These are phyloP conservation scores for Fusarium sp. DNA, from an alignment of 2,329 filamentous ascomycete genomes.

Conservation along the genomic window DNA sequence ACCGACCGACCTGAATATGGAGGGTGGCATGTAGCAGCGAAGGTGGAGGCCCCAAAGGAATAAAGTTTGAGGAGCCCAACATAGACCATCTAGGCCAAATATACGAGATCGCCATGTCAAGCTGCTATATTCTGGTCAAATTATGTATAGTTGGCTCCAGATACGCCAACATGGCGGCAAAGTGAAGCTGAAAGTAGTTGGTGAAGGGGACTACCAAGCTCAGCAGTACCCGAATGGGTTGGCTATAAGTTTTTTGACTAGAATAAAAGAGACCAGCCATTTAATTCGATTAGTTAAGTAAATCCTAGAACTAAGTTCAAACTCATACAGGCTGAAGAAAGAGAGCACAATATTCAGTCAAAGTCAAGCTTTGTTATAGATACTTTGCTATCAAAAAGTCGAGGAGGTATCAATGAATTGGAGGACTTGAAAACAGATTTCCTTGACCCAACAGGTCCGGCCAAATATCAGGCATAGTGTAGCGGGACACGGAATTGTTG, in stretches of 20 bases:
- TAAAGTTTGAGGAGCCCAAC: not conserved
- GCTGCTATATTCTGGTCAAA: fast-evolving
- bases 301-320: too few species aligned
- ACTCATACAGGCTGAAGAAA: not conserved
- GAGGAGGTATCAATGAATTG: not conserved
- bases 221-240: too few species aligned
- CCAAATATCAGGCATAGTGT: not conserved
- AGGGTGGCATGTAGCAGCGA: not conserved
- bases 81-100: not conserved
- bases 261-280: not conserved
- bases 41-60: not conserved
- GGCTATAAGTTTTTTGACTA: too few species aligned
- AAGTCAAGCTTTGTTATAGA: not conserved
- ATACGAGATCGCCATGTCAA: not conserved
- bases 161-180: too few species aligned
- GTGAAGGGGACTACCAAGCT: too few species aligned
- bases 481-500: not conserved
- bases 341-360: too few species aligned
- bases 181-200: not conserved
- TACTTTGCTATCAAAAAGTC: not conserved
- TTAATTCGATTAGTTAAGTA: not conserved
- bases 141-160: fast-evolving
- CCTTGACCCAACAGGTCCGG: too few species aligned
- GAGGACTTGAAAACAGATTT: not conserved
- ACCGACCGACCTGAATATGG: not conserved